A percentile compares a stretch with the other conserved stretches of the same genome.
Conservation (phyloP, 2,329 filamentous ascomycete genomes). For the Ramularia collo-cygni region DNA sequence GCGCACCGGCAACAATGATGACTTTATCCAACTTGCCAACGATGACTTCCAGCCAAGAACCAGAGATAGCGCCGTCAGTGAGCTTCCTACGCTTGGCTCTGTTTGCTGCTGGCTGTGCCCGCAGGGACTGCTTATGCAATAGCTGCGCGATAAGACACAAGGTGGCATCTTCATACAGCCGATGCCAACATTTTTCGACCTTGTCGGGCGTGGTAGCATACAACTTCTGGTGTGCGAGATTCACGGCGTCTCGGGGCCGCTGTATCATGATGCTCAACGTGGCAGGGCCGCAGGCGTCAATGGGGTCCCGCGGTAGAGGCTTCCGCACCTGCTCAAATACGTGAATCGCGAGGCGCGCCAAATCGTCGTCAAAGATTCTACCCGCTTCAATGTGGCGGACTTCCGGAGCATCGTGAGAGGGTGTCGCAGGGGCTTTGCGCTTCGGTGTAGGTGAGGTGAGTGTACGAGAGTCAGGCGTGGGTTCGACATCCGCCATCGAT, state of each 20-base stretch:
- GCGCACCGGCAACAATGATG: conserved; percentile 66
- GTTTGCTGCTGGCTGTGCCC: not conserved
- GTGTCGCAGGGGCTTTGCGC: no score
- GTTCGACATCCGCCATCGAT: no score
- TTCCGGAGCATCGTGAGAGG: no score
- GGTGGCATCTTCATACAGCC: conserved; percentile 64
- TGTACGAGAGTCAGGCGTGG: no score
- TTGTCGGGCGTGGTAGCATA: conserved; percentile 63
- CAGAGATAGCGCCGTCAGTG: not conserved
- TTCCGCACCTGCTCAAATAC: no score
- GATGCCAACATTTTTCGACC: conserved; percentile 61
- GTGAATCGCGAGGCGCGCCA: no score
- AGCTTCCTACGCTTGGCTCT: conserved; percentile 2
- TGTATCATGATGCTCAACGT: conserved; percentile 31
- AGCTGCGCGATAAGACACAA: conserved; percentile 52
- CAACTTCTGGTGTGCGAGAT: conserved; percentile 58
- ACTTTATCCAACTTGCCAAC: conserved; percentile 67
- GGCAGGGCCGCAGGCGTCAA: conserved; percentile 37
- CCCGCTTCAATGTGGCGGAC: no score
- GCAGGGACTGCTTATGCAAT: conserved; percentile 2
- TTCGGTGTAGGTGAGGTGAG: no score
- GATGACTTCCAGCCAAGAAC: conserved; percentile 32
- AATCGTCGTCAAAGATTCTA: no score
- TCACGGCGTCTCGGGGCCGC: conserved; percentile 47
- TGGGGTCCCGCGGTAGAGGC: conserved; percentile 17